Evolutionary conservation across 805 yeast genomes (phyloP).

Genomic region (Brettanomyces nanus): DNA sequence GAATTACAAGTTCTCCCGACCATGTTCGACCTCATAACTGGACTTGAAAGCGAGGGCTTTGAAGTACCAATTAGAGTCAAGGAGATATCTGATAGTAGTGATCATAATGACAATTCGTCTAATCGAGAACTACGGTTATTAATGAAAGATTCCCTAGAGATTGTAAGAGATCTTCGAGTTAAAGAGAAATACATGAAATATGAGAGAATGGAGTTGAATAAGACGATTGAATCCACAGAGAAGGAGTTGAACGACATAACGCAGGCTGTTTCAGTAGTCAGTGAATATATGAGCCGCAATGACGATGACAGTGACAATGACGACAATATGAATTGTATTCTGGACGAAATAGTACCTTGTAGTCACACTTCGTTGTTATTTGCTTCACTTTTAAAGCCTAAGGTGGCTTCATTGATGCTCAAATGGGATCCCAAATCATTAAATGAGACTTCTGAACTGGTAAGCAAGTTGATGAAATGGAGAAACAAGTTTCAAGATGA

Average conservation of each 20-base stretch:
- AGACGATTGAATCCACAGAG: neutral
- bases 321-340: neutral
- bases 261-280: neutral
- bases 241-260: neutral
- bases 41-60: conserved; percentile 27
- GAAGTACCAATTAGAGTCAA: conserved; percentile 31
- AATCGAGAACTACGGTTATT: conserved; percentile 14
- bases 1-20: conserved; percentile 18
- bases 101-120: conserved; percentile 1
- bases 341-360: neutral
- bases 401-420: conserved; percentile 12
- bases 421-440: conserved; percentile 33
- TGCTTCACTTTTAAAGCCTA: neutral
- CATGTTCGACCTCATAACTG: conserved; percentile 30
- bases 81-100: conserved; percentile 24
- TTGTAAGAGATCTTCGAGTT: conserved; percentile 5
- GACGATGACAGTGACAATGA: neutral
- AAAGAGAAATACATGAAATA: conserved; percentile 10
- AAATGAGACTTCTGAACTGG: conserved; percentile 19
- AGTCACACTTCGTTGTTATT: neutral
- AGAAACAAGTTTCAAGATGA: neutral
- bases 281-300: neutral
- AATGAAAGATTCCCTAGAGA: conserved; percentile 10
- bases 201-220: conserved; percentile 7
- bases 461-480: conserved; percentile 11